Conservation (phyloP, 2,329 filamentous ascomycete species). For the Colletotrichum graminicola region DNA sequence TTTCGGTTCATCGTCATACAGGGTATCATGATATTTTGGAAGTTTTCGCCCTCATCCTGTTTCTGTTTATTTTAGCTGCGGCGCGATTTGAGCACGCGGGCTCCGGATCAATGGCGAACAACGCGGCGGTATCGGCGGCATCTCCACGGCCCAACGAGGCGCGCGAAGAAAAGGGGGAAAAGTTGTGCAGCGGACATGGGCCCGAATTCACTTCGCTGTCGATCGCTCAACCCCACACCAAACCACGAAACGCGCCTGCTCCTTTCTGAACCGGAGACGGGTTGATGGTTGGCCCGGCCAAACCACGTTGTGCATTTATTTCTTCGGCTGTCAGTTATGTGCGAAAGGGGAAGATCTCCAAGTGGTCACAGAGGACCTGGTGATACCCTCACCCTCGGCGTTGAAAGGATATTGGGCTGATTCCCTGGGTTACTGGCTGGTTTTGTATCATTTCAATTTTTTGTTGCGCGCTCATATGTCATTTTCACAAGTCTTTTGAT, state of each 20-base stretch:
- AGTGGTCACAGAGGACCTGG: slow-evolving; percentile 39
- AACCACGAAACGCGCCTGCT: slow-evolving; percentile 8
- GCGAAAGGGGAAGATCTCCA: slow-evolving; percentile 35
- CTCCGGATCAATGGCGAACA: background rate
- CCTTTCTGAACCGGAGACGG: slow-evolving; percentile 13
- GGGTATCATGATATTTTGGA: slow-evolving; percentile 37
- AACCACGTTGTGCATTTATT: slow-evolving; percentile 24
- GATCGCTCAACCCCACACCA: slow-evolving; percentile 32
- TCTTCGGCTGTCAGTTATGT: slow-evolving; percentile 25
- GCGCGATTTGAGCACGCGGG: background rate
- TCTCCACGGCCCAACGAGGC: background rate
- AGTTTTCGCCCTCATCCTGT: slow-evolving; percentile 19
- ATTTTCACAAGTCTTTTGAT: slow-evolving; percentile 3
- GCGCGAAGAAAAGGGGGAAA: background rate
- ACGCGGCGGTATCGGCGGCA: background rate
- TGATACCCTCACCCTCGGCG: slow-evolving; percentile 43
- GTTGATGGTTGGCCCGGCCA: slow-evolving; percentile 25
- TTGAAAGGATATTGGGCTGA: slow-evolving; percentile 33
- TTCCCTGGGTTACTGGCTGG: background rate
- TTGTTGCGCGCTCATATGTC: slow-evolving; percentile 27
- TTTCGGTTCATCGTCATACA: slow-evolving; percentile 35
- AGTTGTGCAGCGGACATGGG: background rate
- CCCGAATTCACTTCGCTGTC: slow-evolving; percentile 21
- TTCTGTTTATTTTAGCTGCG: slow-evolving; percentile 15
- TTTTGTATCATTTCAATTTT: background rate